Base-by-base conservation (phyloP, 306 rosid genomes). In the Gillenia trifoliata region DNA sequence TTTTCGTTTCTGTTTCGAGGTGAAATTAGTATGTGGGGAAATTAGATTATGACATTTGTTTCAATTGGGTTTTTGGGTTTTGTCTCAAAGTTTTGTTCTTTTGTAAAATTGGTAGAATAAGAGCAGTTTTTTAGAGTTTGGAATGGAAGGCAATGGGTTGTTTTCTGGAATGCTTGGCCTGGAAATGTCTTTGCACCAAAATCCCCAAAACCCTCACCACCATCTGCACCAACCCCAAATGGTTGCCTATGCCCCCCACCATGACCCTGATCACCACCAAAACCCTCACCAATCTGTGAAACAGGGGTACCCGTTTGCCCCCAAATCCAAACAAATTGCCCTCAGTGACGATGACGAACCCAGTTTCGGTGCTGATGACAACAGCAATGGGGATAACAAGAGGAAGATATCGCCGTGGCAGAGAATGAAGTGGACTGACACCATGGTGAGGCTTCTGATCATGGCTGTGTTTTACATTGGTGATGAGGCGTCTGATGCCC, bases 381-480 rank as follows among this genome's bases (percentile, higher is more conserved):
- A 88, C 34, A 74, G 60, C 40, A 63, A 80, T 8, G 85, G 84
- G 3, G 92, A 91, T 43, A 88, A 83, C 50, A 91, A 90, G 80
- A 88, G 72, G 85, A 93, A 88, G 29, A 72, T 80, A 2, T 88
- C 97, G 7, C 97, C 91, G 0, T 94, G 99, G 99, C 99, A 94
- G 78, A 88, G 99, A 79, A 94, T 94, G 97, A 94, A 90, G 82
- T 94, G 99, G 99, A 94, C 97, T 0, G 93, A 88, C 23, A 83
- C 85, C 19, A 94, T 94, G 99, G 95, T 94, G 1, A 81, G 85
- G 89, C 85, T 90, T 11, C 81, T 94, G 47, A 90, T 94, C 11
- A 94, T 88, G 90, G 97, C 99, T 38, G 97, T 94, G 73, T 90
- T 77, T 66, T 94, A 87, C 84, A 90, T 94, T 23, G 99, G 97